A percentile compares a stretch with the other conserved stretches of the same genome.
Conservation (phyloP, 2,329 filamentous ascomycete species). For the Metarhizium rileyi region DNA sequence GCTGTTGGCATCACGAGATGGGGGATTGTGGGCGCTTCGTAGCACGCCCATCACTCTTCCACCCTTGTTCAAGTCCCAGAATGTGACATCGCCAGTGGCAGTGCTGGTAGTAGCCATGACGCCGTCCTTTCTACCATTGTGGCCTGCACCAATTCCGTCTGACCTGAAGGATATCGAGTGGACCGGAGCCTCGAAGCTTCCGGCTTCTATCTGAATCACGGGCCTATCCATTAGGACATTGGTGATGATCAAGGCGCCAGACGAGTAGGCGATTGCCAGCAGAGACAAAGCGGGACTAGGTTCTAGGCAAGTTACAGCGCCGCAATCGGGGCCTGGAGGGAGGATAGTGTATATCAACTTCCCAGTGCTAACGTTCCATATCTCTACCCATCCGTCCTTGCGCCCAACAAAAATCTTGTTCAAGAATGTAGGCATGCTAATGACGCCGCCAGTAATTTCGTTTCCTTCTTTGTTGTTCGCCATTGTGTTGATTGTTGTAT, state of each 20-base stretch:
- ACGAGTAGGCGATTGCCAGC: constrained; percentile 78
- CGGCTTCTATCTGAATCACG: constrained; percentile 59
- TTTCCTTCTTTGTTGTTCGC: constrained; percentile 48
- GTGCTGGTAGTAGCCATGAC: constrained; percentile 87
- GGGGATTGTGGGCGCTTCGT: constrained; percentile 77
- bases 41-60: constrained; percentile 80
- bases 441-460: constrained; percentile 67
- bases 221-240: constrained; percentile 72
- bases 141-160: constrained; percentile 78
- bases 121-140: constrained; percentile 74
- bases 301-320: constrained; percentile 78
- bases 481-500: constrained; percentile 67
- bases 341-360: constrained; percentile 87
- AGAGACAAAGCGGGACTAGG: constrained; percentile 76
- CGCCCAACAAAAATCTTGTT: constrained; percentile 93
- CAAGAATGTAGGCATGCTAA: constrained; percentile 85
- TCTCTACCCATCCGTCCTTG: constrained; percentile 81
- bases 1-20: constrained; percentile 41
- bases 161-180: constrained; percentile 84
- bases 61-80: constrained; percentile 92
- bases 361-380: constrained; percentile 92
- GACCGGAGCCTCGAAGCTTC: constrained; percentile 54
- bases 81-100: constrained; percentile 75
- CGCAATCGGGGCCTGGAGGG: constrained; percentile 61
- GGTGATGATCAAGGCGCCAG: constrained; percentile 68